Evolutionary conservation across 305 asterid species (phyloP).

Genomic region (Fraxinus angustifolia): DNA sequence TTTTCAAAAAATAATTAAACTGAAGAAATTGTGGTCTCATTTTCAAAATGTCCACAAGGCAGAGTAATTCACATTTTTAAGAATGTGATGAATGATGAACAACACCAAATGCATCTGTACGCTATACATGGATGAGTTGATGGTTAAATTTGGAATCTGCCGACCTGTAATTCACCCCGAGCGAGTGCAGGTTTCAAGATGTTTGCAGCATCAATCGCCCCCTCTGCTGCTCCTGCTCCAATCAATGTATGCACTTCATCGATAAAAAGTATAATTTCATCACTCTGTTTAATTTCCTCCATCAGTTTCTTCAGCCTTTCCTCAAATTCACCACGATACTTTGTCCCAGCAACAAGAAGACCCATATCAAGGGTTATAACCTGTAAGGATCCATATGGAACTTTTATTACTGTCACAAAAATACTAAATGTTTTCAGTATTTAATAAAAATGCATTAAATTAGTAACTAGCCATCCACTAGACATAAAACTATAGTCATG

Average conservation of each 20-base stretch:
- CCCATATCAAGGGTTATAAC: conserved; percentile 97
- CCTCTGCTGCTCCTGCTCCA: conserved; percentile 99
- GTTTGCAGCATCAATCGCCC: conserved; percentile 98
- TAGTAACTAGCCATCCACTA: neutral
- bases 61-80: neutral
- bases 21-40: neutral
- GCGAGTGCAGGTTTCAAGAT: conserved; percentile 95
- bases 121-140: neutral
- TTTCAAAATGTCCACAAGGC: neutral
- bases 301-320: conserved; percentile 90
- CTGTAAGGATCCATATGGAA: conserved; percentile 33
- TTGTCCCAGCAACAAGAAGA: conserved; percentile 95
- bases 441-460: neutral
- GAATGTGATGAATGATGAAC: neutral
- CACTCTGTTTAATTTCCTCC: conserved; percentile 96
- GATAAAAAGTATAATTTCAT: conserved; percentile 86
- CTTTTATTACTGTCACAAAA: neutral
- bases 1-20: too few species aligned
- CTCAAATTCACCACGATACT: conserved; percentile 98
- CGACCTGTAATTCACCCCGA: conserved; percentile 95
- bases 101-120: neutral
- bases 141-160: neutral
- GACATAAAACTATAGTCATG: neutral
- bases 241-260: conserved; percentile 98
- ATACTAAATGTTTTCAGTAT: neutral